These are phyloP conservation scores for Sarocladium strictum DNA, from an alignment of 2,329 filamentous ascomycete species.

Conservation along the genomic window DNA sequence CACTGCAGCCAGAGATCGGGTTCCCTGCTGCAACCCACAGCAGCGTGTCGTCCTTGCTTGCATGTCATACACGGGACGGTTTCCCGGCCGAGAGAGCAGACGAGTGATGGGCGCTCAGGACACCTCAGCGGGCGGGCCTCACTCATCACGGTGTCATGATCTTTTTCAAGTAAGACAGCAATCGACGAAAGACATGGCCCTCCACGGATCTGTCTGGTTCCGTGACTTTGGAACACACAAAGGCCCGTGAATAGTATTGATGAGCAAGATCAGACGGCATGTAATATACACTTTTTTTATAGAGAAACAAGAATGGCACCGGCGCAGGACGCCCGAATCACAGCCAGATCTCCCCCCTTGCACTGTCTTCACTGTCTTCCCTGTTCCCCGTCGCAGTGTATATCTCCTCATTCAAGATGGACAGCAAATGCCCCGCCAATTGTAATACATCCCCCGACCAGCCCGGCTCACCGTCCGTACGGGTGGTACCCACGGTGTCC, in stretches of 20 bases:
- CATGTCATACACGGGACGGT: too few relatives aligned
- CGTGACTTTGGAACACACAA: not conserved
- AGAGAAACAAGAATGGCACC: not conserved
- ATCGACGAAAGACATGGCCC: not conserved
- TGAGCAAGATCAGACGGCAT: not conserved
- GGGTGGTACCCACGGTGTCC: constrained; percentile 73
- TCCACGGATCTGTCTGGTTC: not conserved
- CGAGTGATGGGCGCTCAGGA: too few relatives aligned
- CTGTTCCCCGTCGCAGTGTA: too few relatives aligned
- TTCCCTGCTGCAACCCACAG: too few relatives aligned
- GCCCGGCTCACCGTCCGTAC: constrained; percentile 43
- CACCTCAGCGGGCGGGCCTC: too few relatives aligned
- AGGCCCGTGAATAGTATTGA: not conserved
- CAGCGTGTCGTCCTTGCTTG: too few relatives aligned
- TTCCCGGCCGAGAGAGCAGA: too few relatives aligned
- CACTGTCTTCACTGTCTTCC: too few relatives aligned
- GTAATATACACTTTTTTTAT: not conserved
- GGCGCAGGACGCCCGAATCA: not conserved
- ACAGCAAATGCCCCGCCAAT: not conserved
- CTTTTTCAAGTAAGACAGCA: not conserved
- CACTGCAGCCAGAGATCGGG: too few relatives aligned
- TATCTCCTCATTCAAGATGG: too few relatives aligned
- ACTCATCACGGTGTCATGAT: too few relatives aligned
- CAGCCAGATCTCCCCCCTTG: not conserved
- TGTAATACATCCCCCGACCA: too few relatives aligned